phyloP scores from a whole-genome alignment of 208 protist species.

The Leishmania aethiopica region DNA sequence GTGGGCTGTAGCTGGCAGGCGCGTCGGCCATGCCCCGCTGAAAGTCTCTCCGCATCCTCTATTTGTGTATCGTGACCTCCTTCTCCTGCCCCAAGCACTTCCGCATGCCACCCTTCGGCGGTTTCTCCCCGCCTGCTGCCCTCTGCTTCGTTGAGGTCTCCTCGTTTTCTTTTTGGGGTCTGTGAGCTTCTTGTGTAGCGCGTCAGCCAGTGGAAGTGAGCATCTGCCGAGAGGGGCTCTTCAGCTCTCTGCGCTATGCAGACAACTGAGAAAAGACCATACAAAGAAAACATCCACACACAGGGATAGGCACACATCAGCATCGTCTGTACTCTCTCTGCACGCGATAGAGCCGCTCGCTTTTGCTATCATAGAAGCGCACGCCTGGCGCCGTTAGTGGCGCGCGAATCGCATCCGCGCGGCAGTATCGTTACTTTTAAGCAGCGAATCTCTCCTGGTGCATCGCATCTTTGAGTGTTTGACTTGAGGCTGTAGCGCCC shows the following conservation, averaged over 20 bases:
- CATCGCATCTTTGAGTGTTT: neutral
- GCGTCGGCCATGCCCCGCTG: neutral
- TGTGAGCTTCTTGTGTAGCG: neutral
- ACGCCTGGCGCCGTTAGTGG: neutral
- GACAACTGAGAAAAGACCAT: neutral
- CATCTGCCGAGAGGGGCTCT: neutral
- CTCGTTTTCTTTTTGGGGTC: neutral
- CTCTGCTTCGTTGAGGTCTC: neutral
- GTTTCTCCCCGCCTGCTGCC: neutral
- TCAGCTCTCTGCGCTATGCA: neutral
- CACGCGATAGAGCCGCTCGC: neutral
- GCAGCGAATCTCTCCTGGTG: neutral
- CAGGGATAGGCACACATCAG: neutral
- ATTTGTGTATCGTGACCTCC: neutral
- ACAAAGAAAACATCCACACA: neutral
- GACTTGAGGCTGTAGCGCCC: too few relatives aligned
- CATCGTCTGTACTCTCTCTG: too few relatives aligned
- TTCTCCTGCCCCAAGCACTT: neutral
- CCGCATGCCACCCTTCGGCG: neutral
- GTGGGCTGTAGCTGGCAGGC: neutral
- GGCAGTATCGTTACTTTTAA: neutral
- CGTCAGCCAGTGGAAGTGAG: neutral
- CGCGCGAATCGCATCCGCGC: neutral
- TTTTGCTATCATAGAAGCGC: neutral
- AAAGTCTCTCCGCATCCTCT: neutral